Percentiles rank a stretch among this genome's conserved stretches.
Evolutionary conservation across 139 green algal species (phyloP).

Genomic region (Haematococcus lacustris): DNA sequence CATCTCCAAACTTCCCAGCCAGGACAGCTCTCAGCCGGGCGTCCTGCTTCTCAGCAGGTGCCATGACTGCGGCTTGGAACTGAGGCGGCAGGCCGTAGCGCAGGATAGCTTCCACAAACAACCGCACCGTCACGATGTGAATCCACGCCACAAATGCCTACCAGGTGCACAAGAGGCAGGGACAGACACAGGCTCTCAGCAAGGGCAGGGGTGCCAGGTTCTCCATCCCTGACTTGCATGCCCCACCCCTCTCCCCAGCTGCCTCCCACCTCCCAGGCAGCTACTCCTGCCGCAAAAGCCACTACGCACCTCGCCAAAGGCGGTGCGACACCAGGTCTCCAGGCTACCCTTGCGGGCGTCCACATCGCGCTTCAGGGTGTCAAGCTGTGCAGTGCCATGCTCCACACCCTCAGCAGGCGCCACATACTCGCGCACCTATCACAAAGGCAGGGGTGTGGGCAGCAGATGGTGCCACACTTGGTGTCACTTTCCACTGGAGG

Average conservation of each 20-base stretch:
- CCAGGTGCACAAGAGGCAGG: background rate
- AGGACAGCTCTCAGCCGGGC: constrained; percentile 58
- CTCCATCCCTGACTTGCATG: too few relatives aligned
- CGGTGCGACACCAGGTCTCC: constrained; percentile 78
- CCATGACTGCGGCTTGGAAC: constrained; percentile 62
- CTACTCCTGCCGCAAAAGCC: too few relatives aligned
- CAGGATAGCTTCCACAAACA: constrained; percentile 97
- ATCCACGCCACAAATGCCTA: constrained; percentile 86
- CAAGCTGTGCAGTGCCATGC: constrained; percentile 14
- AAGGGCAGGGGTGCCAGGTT: too few relatives aligned
- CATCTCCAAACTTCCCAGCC: constrained; percentile 39
- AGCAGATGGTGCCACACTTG: too few relatives aligned
- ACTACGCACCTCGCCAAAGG: constrained; percentile 81
- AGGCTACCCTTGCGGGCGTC: constrained; percentile 60
- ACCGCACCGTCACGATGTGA: constrained; percentile 80
- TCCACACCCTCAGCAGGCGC: constrained; percentile 25
- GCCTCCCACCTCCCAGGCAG: too few relatives aligned
- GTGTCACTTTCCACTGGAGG: too few relatives aligned
- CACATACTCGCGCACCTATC: constrained; percentile 65
- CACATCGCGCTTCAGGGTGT: constrained; percentile 52
- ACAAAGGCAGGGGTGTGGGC: too few relatives aligned
- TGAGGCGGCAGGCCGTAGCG: constrained; percentile 91
- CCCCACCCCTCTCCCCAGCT: too few relatives aligned
- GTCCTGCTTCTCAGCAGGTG: constrained; percentile 59
- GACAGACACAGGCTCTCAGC: background rate